A percentile compares a stretch with the other conserved stretches of the same genome.
Evolutionary conservation across 352 stramenopile species (phyloP).

Genomic region (Pythium monospermum): DNA sequence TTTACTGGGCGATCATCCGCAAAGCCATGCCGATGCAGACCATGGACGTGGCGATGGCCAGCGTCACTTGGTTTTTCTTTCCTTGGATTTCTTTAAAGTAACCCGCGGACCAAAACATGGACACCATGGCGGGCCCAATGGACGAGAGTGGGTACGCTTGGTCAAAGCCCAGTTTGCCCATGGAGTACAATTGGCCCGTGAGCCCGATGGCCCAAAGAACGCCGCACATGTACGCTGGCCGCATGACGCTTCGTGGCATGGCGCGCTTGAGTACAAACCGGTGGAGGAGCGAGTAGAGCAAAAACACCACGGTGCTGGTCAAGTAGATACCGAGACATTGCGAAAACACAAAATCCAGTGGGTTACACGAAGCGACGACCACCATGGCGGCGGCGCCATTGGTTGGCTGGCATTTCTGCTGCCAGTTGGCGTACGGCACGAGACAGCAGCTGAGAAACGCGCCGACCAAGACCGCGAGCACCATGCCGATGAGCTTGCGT

Average conservation of each 20-base stretch:
- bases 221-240: conserved; percentile 71
- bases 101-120: conserved; percentile 77
- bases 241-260: conserved; percentile 80
- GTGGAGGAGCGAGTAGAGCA: conserved; percentile 75
- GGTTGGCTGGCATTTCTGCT: conserved; percentile 45
- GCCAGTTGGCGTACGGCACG: conserved; percentile 77
- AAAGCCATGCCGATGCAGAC: conserved; percentile 67
- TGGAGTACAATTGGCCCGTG: conserved; percentile 66
- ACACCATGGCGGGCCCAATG: conserved; percentile 77
- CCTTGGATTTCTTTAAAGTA: conserved; percentile 85
- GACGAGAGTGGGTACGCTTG: conserved; percentile 78
- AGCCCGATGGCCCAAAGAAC: conserved; percentile 70
- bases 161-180: conserved; percentile 70
- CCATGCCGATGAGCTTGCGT: conserved; percentile 53
- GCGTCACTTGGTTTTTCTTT: conserved; percentile 44
- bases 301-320: conserved; percentile 65
- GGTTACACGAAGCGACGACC: conserved; percentile 65
- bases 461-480: conserved; percentile 61
- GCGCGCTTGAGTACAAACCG: conserved; percentile 65
- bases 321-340: conserved; percentile 82
- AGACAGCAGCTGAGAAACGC: conserved; percentile 70
- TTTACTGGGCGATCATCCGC: conserved; percentile 43
- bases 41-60: conserved; percentile 55
- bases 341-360: conserved; percentile 80
- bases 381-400: conserved; percentile 10